Percentiles rank a stretch among this genome's conserved stretches.
Evolutionary conservation across 2,329 filamentous ascomycete genomes (phyloP).

Genomic region (Cryoendolithus antarcticus): DNA sequence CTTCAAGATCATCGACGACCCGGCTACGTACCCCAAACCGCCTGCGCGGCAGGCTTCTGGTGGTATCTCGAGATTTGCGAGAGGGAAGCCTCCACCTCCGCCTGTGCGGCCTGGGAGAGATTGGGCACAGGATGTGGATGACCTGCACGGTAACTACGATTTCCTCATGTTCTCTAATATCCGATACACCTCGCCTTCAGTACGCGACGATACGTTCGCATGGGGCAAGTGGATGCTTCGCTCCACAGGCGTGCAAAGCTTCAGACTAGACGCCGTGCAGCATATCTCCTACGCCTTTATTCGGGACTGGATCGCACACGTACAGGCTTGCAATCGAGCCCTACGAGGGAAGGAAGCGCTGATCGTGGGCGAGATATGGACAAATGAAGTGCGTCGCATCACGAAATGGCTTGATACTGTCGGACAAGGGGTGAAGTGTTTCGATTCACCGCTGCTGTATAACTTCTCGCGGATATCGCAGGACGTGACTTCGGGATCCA

Average conservation of each 20-base stretch:
- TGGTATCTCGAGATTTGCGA: slow-evolving; percentile 13
- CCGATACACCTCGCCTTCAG: slow-evolving; percentile 52
- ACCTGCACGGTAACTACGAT: slow-evolving; percentile 53
- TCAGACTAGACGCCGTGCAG: slow-evolving; percentile 61
- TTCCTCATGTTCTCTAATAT: slow-evolving; percentile 66
- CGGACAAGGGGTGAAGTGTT: slow-evolving; percentile 47
- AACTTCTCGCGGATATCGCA: slow-evolving; percentile 52
- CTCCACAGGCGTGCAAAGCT: slow-evolving; percentile 49
- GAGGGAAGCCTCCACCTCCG: slow-evolving; percentile 1
- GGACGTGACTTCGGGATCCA: slow-evolving; percentile 23
- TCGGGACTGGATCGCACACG: slow-evolving; percentile 47
- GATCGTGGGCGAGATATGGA: slow-evolving; percentile 60
- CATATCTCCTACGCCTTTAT: slow-evolving; percentile 58
- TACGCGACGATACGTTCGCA: slow-evolving; percentile 49
- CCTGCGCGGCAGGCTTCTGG: no score
- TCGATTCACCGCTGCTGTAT: slow-evolving; percentile 57
- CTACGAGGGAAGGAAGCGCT: slow-evolving; percentile 40
- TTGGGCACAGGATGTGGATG: slow-evolving; percentile 51
- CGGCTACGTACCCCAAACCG: slow-evolving; percentile 18
- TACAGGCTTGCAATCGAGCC: slow-evolving; percentile 34
- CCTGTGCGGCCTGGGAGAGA: slow-evolving; percentile 37
- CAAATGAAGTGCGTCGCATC: slow-evolving; percentile 44
- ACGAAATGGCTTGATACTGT: slow-evolving; percentile 35
- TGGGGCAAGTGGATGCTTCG: slow-evolving; percentile 58
- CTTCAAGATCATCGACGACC: slow-evolving; percentile 47